phyloP scores from a whole-genome alignment of 2,329 filamentous ascomycete species.

The Pezicula carpinea region DNA sequence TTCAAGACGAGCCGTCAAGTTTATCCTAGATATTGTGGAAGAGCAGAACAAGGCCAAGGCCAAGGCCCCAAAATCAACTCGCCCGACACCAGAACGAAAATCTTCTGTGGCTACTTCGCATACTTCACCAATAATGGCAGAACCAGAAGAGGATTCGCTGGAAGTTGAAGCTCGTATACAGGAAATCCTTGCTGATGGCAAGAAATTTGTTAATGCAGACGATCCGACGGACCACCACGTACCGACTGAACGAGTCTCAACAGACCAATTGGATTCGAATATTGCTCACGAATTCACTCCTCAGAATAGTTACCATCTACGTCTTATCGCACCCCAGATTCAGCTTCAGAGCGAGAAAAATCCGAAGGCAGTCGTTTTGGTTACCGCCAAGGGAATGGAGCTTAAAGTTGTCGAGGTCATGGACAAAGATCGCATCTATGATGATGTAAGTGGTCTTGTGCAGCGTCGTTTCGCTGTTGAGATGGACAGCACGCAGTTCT shows the following conservation, averaged over 20 bases:
- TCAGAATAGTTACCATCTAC: slow-evolving; percentile 90
- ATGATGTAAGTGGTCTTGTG: slow-evolving; percentile 90
- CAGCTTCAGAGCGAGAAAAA: slow-evolving; percentile 99
- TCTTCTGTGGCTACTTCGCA: slow-evolving; percentile 18
- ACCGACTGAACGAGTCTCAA: slow-evolving; percentile 34
- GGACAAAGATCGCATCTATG: slow-evolving; percentile 89
- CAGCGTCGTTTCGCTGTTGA: slow-evolving; percentile 90
- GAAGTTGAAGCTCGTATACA: slow-evolving; percentile 82
- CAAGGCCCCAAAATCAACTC: slow-evolving; percentile 25
- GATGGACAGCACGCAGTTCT: slow-evolving; percentile 98
- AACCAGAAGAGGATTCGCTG: slow-evolving; percentile 36
- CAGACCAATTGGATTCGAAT: slow-evolving; percentile 64
- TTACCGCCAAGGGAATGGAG: slow-evolving; percentile 97
- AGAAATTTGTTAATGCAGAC: slow-evolving; percentile 73
- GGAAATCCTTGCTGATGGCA: slow-evolving; percentile 78
- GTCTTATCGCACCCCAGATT: slow-evolving; percentile 94
- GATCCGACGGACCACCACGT: slow-evolving; percentile 36
- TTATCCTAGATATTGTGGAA: slow-evolving; percentile 95
- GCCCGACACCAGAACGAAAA: slow-evolving; percentile 26
- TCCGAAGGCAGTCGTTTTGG: slow-evolving; percentile 90
- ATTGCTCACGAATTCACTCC: slow-evolving; percentile 85
- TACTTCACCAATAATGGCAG: slow-evolving; percentile 12
- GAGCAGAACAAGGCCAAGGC: slow-evolving; percentile 76
- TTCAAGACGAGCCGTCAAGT: slow-evolving; percentile 91
- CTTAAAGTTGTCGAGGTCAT: slow-evolving; percentile 96